Conservation (phyloP, 805 yeast genomes). For the Wickerhamiella siamensis region DNA sequence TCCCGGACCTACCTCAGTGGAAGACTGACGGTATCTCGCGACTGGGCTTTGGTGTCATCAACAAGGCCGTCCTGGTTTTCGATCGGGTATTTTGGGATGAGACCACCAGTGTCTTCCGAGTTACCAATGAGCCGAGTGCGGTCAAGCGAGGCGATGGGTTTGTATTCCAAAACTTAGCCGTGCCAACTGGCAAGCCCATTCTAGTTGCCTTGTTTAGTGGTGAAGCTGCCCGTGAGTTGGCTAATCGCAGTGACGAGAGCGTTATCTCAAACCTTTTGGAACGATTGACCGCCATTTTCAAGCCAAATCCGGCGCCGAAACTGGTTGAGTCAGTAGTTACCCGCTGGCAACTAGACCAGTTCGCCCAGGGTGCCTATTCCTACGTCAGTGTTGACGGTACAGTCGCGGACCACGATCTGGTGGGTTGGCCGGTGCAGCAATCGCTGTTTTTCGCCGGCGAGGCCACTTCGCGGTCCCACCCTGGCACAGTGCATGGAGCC, state of each 20-base stretch:
- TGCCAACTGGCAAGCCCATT: constrained; percentile 26
- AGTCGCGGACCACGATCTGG: constrained; percentile 28
- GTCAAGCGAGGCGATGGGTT: constrained; percentile 26
- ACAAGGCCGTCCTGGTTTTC: constrained; percentile 28
- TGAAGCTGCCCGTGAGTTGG: constrained; percentile 24
- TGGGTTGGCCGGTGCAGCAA: constrained; percentile 27
- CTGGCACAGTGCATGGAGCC: constrained; percentile 33
- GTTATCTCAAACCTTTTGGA: constrained; percentile 24
- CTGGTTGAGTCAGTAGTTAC: constrained; percentile 34
- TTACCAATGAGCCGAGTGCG: constrained; percentile 17
- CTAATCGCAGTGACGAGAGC: constrained; percentile 22
- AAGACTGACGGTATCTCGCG: constrained; percentile 28
- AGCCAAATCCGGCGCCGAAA: constrained; percentile 12
- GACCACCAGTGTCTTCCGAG: constrained; percentile 21
- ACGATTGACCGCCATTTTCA: constrained; percentile 21
- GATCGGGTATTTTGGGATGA: constrained; percentile 29
- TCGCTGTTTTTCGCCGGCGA: constrained; percentile 31
- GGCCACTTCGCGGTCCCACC: constrained; percentile 29
- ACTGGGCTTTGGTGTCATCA: constrained; percentile 28
- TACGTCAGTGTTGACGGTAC: constrained; percentile 31
- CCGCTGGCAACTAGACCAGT: constrained; percentile 71
- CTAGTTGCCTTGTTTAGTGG: constrained; percentile 29
- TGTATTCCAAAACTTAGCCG: constrained; percentile 27
- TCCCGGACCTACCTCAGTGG: constrained; percentile 31
- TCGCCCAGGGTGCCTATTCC: constrained; percentile 63